Conservation (phyloP, 2,329 filamentous ascomycete species). For the Fusarium continuum region DNA sequence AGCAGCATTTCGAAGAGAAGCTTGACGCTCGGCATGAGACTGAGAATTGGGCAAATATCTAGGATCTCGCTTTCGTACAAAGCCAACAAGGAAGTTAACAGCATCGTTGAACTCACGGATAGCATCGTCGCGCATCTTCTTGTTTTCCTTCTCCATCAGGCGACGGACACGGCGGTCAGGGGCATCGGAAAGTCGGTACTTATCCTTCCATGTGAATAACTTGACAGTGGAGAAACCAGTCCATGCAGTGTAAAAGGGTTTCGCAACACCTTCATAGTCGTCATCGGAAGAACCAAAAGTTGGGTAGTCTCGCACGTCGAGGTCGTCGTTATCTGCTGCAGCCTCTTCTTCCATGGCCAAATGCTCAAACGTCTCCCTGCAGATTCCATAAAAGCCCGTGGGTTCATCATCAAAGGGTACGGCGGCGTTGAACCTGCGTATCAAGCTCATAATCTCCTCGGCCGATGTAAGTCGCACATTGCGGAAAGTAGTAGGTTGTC, state of each 20-base stretch:
- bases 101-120: slow-evolving; percentile 92
- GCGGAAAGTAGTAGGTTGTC: slow-evolving; percentile 67
- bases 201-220: slow-evolving; percentile 88
- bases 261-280: slow-evolving; percentile 78
- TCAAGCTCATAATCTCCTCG: slow-evolving; percentile 79
- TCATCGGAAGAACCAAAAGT: slow-evolving; percentile 83
- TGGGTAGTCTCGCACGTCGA: slow-evolving; percentile 74
- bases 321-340: slow-evolving; percentile 74
- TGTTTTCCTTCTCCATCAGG: slow-evolving; percentile 96
- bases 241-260: slow-evolving; percentile 85
- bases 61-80: slow-evolving; percentile 91
- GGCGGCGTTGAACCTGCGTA: slow-evolving; percentile 80
- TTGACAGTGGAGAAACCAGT: slow-evolving; percentile 83
- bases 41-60: slow-evolving; percentile 81
- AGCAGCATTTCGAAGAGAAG: slow-evolving; percentile 78
- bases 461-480: slow-evolving; percentile 81
- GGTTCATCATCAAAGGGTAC: slow-evolving; percentile 84
- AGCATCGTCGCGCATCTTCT: slow-evolving; percentile 81
- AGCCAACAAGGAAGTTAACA: slow-evolving; percentile 84
- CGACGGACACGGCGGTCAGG: slow-evolving; percentile 85
- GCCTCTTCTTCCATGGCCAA: slow-evolving; percentile 82
- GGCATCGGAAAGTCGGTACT: slow-evolving; percentile 83
- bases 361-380: slow-evolving; percentile 80
- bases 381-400: slow-evolving; percentile 83
- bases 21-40: slow-evolving; percentile 82